Evolutionary conservation across 108 stramenopile genomes (phyloP), one percentile per base, ranked within the genome.

Genomic region (Nitzschia palea): DNA sequence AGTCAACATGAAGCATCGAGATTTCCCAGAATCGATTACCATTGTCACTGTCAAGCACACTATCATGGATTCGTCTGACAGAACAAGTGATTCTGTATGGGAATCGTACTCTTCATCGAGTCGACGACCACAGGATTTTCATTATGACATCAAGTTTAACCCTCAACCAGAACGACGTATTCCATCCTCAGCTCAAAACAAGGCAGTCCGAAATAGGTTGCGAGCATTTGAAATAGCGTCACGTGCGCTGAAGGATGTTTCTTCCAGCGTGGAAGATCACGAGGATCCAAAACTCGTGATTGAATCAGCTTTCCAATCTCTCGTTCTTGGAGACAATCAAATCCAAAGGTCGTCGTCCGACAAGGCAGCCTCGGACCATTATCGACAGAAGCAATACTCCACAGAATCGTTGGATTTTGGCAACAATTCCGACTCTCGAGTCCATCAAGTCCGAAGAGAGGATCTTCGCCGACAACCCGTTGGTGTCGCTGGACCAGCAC

Each of bases 251-350:
- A 48, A 20, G 18, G 47, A 48, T 20, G 47, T 18, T 20, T 20
- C 47, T n/a, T n/a, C n/a, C n/a, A n/a, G n/a, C n/a, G n/a, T n/a
- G 9, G 47, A 20, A 18, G 47, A 20, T 8, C 15, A 20, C 47
- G 15, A 48, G 4, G 47, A 48, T 48, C 47, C 47, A 48, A n/a
- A n/a, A n/a, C n/a, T n/a, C n/a, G n/a, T n/a, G n/a, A n/a, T 48
- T 48, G 47, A 20, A 48, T 20, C 18, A 12, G 18, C 22, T n/a
- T 20, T 48, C 47, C 18, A 48, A 10, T 10, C 47, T 20, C 37
- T 14, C 10, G 14, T 40, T 14, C 10, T 40, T 14, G 8, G 8
- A 18, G 15, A 12, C 47, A 8, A 48, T 20, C 18, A 48, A 48
- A n/a, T 4, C 47, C 47, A 48, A 4, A 4, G 22, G 15, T 48